phyloP scores from a whole-genome alignment of 2,329 filamentous ascomycete genomes.

The Cercospora nicotianae region DNA sequence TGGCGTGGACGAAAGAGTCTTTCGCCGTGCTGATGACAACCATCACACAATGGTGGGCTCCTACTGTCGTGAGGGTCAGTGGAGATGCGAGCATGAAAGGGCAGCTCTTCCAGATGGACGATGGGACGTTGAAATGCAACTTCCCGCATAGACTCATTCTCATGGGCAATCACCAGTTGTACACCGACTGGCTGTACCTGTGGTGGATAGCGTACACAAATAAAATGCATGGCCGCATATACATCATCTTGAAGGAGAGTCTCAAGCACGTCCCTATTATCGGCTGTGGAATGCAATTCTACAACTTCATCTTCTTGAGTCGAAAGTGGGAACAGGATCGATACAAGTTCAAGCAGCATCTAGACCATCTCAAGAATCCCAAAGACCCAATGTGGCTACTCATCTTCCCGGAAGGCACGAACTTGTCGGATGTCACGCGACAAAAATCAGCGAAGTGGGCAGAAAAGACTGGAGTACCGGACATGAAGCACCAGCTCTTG shows the following conservation, averaged over 20 bases:
- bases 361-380: conserved; percentile 68
- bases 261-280: conserved; percentile 78
- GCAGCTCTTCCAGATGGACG: conserved; percentile 67
- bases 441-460: conserved; percentile 73
- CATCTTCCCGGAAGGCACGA: conserved; percentile 85
- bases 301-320: conserved; percentile 89
- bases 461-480: conserved; percentile 69
- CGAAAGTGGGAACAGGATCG: conserved; percentile 82
- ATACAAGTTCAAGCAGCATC: conserved; percentile 69
- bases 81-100: conserved; percentile 77
- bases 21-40: conserved; percentile 77
- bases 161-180: conserved; percentile 84
- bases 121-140: conserved; percentile 72
- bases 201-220: conserved; percentile 94
- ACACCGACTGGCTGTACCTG: conserved; percentile 88
- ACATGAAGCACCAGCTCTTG: conserved; percentile 72
- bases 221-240: conserved; percentile 79
- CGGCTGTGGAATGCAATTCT: conserved; percentile 79
- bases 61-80: conserved; percentile 77
- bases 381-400: conserved; percentile 86
- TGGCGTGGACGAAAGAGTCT: conserved; percentile 80
- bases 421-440: conserved; percentile 69
- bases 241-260: conserved; percentile 88
- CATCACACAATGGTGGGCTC: conserved; percentile 85
- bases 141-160: conserved; percentile 81